These are phyloP conservation scores for Viola pubescens DNA, from an alignment of 441 rosid species.

Conservation along the genomic window DNA sequence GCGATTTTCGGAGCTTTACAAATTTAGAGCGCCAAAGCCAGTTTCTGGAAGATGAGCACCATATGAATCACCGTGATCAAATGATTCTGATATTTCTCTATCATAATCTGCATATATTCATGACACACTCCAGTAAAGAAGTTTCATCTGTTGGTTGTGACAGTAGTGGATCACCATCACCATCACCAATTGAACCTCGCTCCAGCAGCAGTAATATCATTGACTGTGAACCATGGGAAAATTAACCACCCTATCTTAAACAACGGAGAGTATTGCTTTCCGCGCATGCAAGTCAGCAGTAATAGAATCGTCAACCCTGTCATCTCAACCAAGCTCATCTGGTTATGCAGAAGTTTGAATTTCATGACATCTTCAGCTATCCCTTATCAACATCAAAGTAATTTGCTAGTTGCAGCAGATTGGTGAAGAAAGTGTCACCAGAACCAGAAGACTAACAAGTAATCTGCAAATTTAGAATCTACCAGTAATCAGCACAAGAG, in stretches of 20 bases:
- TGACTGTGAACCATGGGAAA: too few relatives aligned
- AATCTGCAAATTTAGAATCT: background rate
- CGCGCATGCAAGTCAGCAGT: too few relatives aligned
- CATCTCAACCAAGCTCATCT: background rate
- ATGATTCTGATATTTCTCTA: too few relatives aligned
- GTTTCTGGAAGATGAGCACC: too few relatives aligned
- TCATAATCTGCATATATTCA: too few relatives aligned
- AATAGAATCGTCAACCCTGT: background rate
- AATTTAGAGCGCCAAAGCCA: too few relatives aligned
- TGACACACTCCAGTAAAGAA: too few relatives aligned
- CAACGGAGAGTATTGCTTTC: background rate
- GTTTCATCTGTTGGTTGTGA: too few relatives aligned
- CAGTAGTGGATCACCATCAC: too few relatives aligned
- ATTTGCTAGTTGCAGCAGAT: background rate
- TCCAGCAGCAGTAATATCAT: background rate
- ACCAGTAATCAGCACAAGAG: slow-evolving; percentile 77
- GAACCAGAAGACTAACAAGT: background rate
- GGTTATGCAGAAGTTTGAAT: background rate
- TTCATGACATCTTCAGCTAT: background rate
- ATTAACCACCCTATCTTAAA: too few relatives aligned
- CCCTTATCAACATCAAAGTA: background rate
- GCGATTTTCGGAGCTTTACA: too few relatives aligned
- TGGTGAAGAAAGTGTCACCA: background rate
- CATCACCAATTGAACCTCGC: background rate
- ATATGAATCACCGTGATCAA: too few relatives aligned